Evolutionary conservation across 1,284 basidiomycete genomes (phyloP).

Genomic region (Fistulinella cinereoalba): DNA sequence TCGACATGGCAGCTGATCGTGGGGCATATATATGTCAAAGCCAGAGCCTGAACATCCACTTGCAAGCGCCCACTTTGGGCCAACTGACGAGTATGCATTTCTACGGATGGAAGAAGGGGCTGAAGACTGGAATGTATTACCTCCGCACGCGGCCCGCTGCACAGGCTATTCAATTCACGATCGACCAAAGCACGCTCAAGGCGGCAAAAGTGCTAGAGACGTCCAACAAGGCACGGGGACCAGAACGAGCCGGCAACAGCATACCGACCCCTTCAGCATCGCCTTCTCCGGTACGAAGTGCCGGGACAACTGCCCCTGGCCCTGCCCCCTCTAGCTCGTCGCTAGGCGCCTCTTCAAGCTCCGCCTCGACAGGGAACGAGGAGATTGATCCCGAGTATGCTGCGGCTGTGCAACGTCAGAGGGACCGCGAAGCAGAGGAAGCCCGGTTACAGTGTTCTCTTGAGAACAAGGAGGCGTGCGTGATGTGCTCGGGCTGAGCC

Average conservation of each 20-base stretch:
- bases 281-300: conserved; percentile 32
- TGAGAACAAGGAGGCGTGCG: conserved; percentile 85
- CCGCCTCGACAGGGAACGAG: conserved; percentile 47
- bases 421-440: conserved; percentile 76
- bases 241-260: conserved; percentile 19
- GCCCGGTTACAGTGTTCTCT: conserved; percentile 80
- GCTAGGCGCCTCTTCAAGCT: conserved; percentile 35
- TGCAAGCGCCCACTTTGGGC: conserved; percentile 87
- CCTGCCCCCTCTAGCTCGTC: conserved; percentile 22
- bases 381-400: conserved; percentile 78
- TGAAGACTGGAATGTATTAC: conserved; percentile 99
- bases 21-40: conserved; percentile 98
- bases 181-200: conserved; percentile 81
- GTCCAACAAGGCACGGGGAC: conserved; percentile 18
- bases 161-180: conserved; percentile 97
- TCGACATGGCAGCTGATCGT: conserved; percentile 97
- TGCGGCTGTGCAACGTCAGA: conserved; percentile 72
- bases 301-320: conserved; percentile 10
- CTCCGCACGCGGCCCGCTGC: conserved; percentile 93
- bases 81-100: conserved; percentile 99
- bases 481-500: conserved; percentile 78
- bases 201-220: conserved; percentile 58
- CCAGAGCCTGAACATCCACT: conserved; percentile 89
- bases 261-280: conserved; percentile 38
- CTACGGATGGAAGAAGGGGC: conserved; percentile 98